Base-by-base conservation (phyloP, 208 protist species). In the Crithidia brevicula region DNA sequence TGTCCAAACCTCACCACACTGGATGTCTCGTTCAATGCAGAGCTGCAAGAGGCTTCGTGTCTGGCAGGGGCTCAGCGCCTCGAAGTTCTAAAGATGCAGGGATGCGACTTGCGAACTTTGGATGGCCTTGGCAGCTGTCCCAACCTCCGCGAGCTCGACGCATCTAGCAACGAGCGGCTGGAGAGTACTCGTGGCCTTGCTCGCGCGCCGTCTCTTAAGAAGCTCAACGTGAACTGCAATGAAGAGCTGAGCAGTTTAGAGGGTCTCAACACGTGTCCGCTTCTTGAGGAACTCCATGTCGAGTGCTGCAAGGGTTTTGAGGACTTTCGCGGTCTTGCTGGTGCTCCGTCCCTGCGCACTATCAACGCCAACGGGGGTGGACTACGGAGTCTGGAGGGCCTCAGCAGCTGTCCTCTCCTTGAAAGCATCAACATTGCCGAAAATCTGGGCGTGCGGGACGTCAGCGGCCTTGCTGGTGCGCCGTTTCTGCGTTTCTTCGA, bases 121-220 rank as follows among this genome's bases (percentile, higher is more conserved):
- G 36, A 60, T 1, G 53, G 36, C 3, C 22, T 60, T 1, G 16
- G 36, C 53, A 27, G 53, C 53, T 60, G 53, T 22, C 36, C 36
- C 9, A 16, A 20, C 1, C 53, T 60, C 2, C 22, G 34, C 8
- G 6, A 46, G n/a, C 36, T 60, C 6, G 53, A 60, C n/a, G 53
- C 22, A 1, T 60, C 34, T 0, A 28, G 36, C 53, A 60, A 60
- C 53, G n/a, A 58, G 4, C 31, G 4, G 8, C 43, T 43, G 27
- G 16, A 58, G n/a, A 58, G 20, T 33, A 58, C 52, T 30, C 28
- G 33, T 33, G 15, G 52, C 52, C 52, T 43, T 18, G 52, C 52
- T 38, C n/a, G 52, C n/a, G 28, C 31, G 2, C 52, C 30, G 52
- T 42, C 1, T 20, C 30, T 58, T 13, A 18, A 58, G 23, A 16